Conservation (phyloP, 257 asterid species). For the Dorcoceras hygrometricum region DNA sequence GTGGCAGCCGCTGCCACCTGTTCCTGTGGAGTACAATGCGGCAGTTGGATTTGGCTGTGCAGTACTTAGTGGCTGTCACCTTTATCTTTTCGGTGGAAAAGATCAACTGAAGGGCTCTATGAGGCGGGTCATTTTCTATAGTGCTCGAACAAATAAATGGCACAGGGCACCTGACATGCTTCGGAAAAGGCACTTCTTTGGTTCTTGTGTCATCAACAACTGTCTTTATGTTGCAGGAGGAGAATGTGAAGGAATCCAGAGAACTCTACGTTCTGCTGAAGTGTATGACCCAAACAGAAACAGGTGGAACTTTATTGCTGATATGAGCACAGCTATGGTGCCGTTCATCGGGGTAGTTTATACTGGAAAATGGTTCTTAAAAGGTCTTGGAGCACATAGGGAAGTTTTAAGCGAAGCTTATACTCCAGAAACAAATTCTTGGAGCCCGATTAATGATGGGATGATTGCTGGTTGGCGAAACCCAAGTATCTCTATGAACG, state of each 20-base stretch:
- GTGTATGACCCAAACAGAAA: slow-evolving; percentile 56
- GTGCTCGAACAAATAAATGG: slow-evolving; percentile 64
- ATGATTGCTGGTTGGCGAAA: slow-evolving; percentile 66
- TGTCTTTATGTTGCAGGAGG: slow-evolving; percentile 68
- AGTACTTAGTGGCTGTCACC: slow-evolving; percentile 61
- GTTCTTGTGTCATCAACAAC: slow-evolving; percentile 58
- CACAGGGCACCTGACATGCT: slow-evolving; percentile 68
- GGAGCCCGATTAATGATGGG: slow-evolving; percentile 54
- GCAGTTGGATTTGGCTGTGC: slow-evolving; percentile 66
- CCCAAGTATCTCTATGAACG: slow-evolving; percentile 59
- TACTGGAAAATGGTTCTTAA: slow-evolving; percentile 51
- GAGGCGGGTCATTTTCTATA: slow-evolving; percentile 56
- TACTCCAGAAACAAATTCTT: slow-evolving; percentile 39
- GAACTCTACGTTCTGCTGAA: slow-evolving; percentile 57
- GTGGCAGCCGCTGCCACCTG: slow-evolving; percentile 70
- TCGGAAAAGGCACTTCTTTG: slow-evolving; percentile 52
- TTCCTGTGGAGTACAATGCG: slow-evolving; percentile 45
- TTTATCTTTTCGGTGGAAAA: slow-evolving; percentile 59
- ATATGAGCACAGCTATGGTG: slow-evolving; percentile 68
- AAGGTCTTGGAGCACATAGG: slow-evolving; percentile 60
- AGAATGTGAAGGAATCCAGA: slow-evolving; percentile 58
- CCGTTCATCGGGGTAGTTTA: slow-evolving; percentile 61
- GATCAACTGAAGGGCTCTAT: slow-evolving; percentile 55
- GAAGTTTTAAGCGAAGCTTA: slow-evolving; percentile 61
- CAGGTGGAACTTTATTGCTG: slow-evolving; percentile 58